Percentiles rank a stretch among this genome's conserved stretches.
These are phyloP conservation scores for Paramecium tetraurelia DNA, from an alignment of 73 alveolate genomes.

Conservation along the genomic window DNA sequence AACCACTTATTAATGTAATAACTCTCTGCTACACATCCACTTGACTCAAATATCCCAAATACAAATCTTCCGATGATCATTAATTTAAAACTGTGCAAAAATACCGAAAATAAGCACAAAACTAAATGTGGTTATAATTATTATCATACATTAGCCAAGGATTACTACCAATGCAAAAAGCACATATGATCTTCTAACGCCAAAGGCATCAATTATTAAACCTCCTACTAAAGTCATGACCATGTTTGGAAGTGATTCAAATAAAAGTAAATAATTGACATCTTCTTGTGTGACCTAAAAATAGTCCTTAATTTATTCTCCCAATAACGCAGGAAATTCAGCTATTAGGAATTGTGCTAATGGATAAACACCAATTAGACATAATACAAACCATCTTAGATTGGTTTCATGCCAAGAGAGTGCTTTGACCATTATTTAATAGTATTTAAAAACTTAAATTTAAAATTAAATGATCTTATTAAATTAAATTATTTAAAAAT, in stretches of 20 bases:
- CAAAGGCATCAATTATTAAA: conserved; percentile 71
- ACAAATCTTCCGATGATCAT: conserved; percentile 83
- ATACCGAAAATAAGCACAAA: not conserved
- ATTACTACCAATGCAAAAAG: not conserved
- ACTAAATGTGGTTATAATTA: not conserved
- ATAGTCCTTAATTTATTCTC: not conserved
- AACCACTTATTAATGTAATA: conserved; percentile 95
- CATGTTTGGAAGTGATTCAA: not conserved
- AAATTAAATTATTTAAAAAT: not conserved
- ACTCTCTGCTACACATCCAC: conserved; percentile 77
- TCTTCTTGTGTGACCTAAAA: not conserved
- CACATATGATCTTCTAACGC: not conserved
- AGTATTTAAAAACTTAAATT: not conserved
- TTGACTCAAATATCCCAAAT: conserved; percentile 91
- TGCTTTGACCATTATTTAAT: not conserved
- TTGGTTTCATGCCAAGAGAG: not conserved
- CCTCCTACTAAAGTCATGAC: conserved; percentile 81
- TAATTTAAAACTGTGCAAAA: not conserved
- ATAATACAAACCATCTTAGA: not conserved
- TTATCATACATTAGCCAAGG: not conserved
- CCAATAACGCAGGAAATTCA: not conserved
- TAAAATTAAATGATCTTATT: not conserved
- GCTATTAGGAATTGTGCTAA: not conserved
- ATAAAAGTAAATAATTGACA: not conserved
- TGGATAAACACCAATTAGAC: not conserved